Base-by-base conservation (phyloP, 1,284 basidiomycete species). In the Papiliotrema nemorosa region DNA sequence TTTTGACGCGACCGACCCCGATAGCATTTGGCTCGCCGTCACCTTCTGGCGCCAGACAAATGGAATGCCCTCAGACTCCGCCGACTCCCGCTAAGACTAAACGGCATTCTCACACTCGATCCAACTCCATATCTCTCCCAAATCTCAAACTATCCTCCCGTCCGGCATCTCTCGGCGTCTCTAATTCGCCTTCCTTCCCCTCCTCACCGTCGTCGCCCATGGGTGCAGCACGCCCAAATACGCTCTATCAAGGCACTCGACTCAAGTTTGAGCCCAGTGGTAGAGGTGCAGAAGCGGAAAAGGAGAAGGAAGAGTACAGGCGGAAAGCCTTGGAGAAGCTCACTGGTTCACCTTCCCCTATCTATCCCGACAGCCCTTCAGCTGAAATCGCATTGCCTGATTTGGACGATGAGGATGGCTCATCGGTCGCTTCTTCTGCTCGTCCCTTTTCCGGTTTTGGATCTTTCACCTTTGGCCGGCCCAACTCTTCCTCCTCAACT, bases 201-300 rank as follows among this genome's bases (percentile, higher is more conserved):
- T 52, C 51, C 5, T 70, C 69, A 5, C 67, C 69, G 3, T 50
- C 54, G 5, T 55, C 50, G 21, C n/a, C 44, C n/a, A 27, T 29
- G 16, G 31, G 31, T 1, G 18, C 38, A 22, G 16, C 44, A 5
- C 38, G 42, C 2, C 26, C 47, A 24, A 52, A 44, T 13, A 35
- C 34, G 18, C 49, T 48, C 1, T 33, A 56, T 22, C 57, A 44
- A n/a, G 61, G 63, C n/a, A 58, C 60, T 18, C 50, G 63, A 18
- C 60, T 73, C 18, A 69, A 69, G 49, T 73, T 73, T 45, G 71
- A 69, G 50, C 71, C 71, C 0, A 66, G 62, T 38, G 66, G 66
- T 6, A 41, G 66, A 52, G 66, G 66, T 3, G 66, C 66, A 16
- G 67, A 69, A 50, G 67, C 67, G 7, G 68, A 72, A 41, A 69